These are phyloP conservation scores for Jaltomata sinuosa DNA, from an alignment of 257 asterid genomes.

Conservation along the genomic window DNA sequence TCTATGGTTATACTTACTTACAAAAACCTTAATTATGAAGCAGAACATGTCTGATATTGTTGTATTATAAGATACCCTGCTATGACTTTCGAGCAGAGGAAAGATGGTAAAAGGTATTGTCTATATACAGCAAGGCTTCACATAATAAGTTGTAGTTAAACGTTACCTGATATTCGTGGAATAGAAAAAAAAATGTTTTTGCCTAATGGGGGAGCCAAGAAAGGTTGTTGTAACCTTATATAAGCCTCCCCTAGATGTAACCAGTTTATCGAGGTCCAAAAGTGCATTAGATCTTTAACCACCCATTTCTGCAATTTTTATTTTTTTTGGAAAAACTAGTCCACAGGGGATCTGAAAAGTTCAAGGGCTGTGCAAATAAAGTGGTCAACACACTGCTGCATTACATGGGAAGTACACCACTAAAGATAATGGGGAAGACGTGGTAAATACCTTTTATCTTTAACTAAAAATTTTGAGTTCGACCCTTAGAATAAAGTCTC, in stretches of 20 bases:
- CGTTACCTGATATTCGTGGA: not conserved
- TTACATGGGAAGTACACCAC: conserved; percentile 13
- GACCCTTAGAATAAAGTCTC: too few relatives aligned
- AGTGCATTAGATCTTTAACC: not conserved
- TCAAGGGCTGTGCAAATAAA: not conserved
- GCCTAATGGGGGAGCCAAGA: not conserved
- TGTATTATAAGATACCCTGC: not conserved
- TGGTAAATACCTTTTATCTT: not conserved
- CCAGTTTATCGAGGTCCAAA: not conserved
- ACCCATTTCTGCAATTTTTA: not conserved
- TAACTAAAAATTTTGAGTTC: too few relatives aligned
- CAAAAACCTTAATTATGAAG: not conserved
- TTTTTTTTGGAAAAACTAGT: not conserved
- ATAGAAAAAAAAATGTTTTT: not conserved
- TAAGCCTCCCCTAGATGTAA: not conserved
- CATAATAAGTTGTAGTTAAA: not conserved
- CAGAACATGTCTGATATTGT: not conserved
- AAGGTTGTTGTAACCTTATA: not conserved
- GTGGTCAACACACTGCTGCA: conserved; percentile 14
- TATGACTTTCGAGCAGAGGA: not conserved
- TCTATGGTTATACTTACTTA: not conserved
- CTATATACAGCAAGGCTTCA: not conserved
- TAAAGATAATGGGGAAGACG: not conserved
- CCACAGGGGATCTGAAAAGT: not conserved
- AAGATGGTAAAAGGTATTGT: not conserved